Evolutionary conservation across 495 filamentous ascomycete genomes (phyloP), one percentile per base, ranked within the genome.

Genomic region (Niebla homalea): DNA sequence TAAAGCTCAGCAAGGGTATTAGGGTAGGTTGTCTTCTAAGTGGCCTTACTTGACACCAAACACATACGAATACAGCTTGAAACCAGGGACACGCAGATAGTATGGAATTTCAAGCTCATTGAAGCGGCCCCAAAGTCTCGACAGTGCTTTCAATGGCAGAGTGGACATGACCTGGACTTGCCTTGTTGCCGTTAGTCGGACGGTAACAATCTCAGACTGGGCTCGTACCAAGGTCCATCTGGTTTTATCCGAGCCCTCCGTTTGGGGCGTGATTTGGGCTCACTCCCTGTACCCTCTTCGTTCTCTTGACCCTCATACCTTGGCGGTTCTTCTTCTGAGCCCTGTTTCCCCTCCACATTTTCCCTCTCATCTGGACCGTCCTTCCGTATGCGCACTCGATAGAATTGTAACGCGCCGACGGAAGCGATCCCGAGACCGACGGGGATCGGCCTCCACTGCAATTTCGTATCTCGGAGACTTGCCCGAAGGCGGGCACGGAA

Each of bases 121-220:
- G 72, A 97, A 95, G 37, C 73, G 80, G 40, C 92, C 92, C 92
- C 92, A 99, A 53, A 94, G 57, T 22, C 93, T 79, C 10, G 89
- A 95, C 48, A 97, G 73, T 36, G 87, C 89, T 66, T 99, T 99
- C 51, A 99, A 68, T 20, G 92, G 92, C 43, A 99, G 70, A 0
- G 90, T 97, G 15, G 87, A 93, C 83, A 99, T 94, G 58, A 97
- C 76, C 62, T 94, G 87, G 20, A 99, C 85, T 60, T 93, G 86
- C 89, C 83, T 86, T 52, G 10, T 25, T 18, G 4, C 5, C 22
- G 35, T 39, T n/a, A 50, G 32, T 32, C 19, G 45, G 14, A 18
- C 18, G 51, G 54, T 39, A 57, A 32, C 38, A 36, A 46, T 36
- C 15, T 26, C 2, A 18, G n/a, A 21, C 14, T 29, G 51, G 36